phyloP scores from a whole-genome alignment of 306 rosid genomes.

The Arachis stenosperma region DNA sequence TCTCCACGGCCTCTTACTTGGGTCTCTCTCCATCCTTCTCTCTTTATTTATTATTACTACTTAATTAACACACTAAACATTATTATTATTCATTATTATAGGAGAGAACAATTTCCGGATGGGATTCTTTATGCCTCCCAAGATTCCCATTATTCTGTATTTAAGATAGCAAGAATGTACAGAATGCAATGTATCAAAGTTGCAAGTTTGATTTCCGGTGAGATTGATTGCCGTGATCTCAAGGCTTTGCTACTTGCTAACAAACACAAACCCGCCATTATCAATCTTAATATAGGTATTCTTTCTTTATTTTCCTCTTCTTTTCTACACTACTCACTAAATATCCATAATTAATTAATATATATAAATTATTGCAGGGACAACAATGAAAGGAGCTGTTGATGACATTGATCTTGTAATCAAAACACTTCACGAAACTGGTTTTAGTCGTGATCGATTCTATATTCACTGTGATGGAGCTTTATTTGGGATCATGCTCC shows the following conservation, averaged over 20 bases:
- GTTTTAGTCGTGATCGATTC: constrained; percentile 59
- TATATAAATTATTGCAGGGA: constrained; percentile 45
- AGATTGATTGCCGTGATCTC: constrained; percentile 65
- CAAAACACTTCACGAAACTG: constrained; percentile 56
- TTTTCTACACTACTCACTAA: too few species aligned
- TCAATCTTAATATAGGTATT: constrained; percentile 71
- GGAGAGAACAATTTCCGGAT: constrained; percentile 71
- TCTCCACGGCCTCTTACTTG: constrained; percentile 69
- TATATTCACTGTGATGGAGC: constrained; percentile 82
- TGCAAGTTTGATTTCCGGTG: constrained; percentile 58
- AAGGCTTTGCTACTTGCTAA: constrained; percentile 52
- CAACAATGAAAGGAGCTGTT: constrained; percentile 73
- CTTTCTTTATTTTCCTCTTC: neutral
- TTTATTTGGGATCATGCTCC: constrained; percentile 70
- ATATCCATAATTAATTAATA: too few species aligned
- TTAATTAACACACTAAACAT: neutral
- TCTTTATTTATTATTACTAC: too few species aligned
- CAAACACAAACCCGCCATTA: constrained; percentile 74
- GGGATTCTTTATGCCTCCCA: constrained; percentile 70
- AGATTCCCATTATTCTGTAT: constrained; percentile 77
- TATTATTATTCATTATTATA: constrained; percentile 10
- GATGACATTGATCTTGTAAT: constrained; percentile 68
- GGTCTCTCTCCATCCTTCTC: constrained; percentile 35
- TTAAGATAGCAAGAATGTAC: constrained; percentile 77
- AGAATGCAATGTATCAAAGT: constrained; percentile 72